Percentiles rank a stretch among this genome's conserved stretches.
Evolutionary conservation across 225 moss, liverwort and hornwort species (phyloP).

Genomic region (Polytrichum formosum): DNA sequence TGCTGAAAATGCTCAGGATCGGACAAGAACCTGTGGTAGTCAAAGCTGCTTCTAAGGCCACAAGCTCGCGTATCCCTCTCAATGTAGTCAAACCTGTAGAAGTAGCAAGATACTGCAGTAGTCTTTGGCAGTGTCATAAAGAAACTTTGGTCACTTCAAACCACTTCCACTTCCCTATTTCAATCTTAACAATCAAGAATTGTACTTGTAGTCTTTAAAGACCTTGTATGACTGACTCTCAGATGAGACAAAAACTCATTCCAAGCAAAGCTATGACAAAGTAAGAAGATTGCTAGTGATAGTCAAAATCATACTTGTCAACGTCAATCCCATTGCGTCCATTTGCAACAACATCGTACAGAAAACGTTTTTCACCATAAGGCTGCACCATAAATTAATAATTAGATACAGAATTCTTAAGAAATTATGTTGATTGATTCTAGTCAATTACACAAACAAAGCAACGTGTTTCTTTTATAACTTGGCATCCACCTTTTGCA

Average conservation of each 20-base stretch:
- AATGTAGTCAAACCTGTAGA: slow-evolving; percentile 83
- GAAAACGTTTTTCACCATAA: slow-evolving; percentile 66
- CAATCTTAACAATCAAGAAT: too few species aligned
- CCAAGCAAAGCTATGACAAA: too few species aligned
- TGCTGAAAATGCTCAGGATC: not conserved
- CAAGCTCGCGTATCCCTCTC: slow-evolving; percentile 91
- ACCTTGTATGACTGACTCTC: too few species aligned
- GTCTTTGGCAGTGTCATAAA: not conserved
- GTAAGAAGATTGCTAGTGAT: too few species aligned
- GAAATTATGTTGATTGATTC: not conserved
- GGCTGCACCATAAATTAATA: slow-evolving; percentile 38
- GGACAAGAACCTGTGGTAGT: slow-evolving; percentile 49
- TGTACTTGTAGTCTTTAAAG: too few species aligned
- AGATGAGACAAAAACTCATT: too few species aligned
- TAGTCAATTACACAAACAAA: too few species aligned
- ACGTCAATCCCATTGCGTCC: slow-evolving; percentile 96
- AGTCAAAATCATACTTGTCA: slow-evolving; percentile 64
- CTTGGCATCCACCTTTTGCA: not conserved
- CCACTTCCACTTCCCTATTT: not conserved
- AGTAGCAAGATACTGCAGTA: slow-evolving; percentile 5
- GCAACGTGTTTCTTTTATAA: not conserved
- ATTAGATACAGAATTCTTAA: slow-evolving; percentile 5
- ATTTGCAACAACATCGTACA: slow-evolving; percentile 94
- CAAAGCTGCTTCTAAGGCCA: slow-evolving; percentile 75
- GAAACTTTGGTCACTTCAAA: slow-evolving; percentile 1